Conservation (phyloP, 768 basidiomycete genomes). For the Agaricus blazei region DNA sequence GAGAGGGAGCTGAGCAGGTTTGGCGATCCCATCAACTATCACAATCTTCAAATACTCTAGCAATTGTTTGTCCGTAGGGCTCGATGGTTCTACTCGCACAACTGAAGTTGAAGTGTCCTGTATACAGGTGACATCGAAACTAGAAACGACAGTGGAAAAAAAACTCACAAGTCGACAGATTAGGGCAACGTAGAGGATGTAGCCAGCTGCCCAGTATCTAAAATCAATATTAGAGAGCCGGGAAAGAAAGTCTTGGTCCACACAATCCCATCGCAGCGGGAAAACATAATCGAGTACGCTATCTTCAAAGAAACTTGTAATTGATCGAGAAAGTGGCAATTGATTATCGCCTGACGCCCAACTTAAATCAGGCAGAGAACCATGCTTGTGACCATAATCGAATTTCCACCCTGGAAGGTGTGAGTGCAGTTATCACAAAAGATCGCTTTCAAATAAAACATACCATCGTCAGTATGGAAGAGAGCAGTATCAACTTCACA, state of each 20-base stretch:
- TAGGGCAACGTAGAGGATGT: background rate
- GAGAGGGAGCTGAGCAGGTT: background rate
- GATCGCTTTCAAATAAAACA: background rate
- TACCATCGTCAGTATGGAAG: background rate
- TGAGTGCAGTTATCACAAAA: background rate
- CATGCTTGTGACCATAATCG: background rate
- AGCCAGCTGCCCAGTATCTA: background rate
- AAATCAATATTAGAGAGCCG: background rate
- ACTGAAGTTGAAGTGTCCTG: background rate
- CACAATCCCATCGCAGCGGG: background rate
- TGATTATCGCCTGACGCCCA: background rate
- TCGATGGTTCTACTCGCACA: background rate
- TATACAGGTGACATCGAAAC: no score
- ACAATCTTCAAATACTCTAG: background rate
- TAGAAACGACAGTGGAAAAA: no score
- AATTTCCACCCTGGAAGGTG: background rate
- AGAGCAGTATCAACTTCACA: background rate
- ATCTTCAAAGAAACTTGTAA: no score
- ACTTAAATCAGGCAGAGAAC: background rate
- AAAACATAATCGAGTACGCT: no score
- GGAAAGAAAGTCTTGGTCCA: background rate
- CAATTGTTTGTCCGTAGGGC: background rate
- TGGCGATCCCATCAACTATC: background rate
- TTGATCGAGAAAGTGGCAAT: background rate
- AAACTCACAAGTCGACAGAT: background rate